Evolutionary conservation across 257 asterid species (phyloP).

Genomic region (Plantago major): DNA sequence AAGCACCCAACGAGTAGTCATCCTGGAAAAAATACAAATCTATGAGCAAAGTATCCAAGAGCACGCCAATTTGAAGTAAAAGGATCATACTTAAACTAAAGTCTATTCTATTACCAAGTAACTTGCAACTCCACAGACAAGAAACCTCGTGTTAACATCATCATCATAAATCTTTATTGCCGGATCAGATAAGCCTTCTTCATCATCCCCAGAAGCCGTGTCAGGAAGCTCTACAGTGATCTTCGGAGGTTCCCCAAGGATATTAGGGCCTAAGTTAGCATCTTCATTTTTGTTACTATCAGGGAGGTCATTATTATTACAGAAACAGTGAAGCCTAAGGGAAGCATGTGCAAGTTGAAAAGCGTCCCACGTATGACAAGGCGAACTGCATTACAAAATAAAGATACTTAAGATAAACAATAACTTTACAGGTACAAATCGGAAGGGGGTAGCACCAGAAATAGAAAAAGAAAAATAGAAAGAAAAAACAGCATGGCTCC

Average conservation of each 20-base stretch:
- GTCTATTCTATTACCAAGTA: slow-evolving; percentile 53
- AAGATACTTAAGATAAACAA: slow-evolving; percentile 8
- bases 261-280: slow-evolving; percentile 54
- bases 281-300: slow-evolving; percentile 32
- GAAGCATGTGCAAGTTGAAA: slow-evolving; percentile 93
- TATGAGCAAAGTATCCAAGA: slow-evolving; percentile 13
- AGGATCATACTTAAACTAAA: not conserved
- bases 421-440: not conserved
- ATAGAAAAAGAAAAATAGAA: too few relatives aligned
- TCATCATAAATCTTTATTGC: slow-evolving; percentile 91
- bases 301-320: slow-evolving; percentile 40
- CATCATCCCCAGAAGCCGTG: slow-evolving; percentile 66
- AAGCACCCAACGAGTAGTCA: slow-evolving; percentile 50
- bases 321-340: slow-evolving; percentile 71
- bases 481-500: too few relatives aligned
- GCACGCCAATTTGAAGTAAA: not conserved
- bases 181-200: slow-evolving; percentile 73
- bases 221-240: slow-evolving; percentile 60
- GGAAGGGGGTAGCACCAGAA: not conserved
- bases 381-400: slow-evolving; percentile 50
- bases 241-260: slow-evolving; percentile 82
- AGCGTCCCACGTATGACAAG: slow-evolving; percentile 94
- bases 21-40: slow-evolving; percentile 45
- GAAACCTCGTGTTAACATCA: slow-evolving; percentile 72
- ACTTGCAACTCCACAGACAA: slow-evolving; percentile 68